A percentile compares a stretch with the other conserved stretches of the same genome.
Evolutionary conservation across 345 rosid species (phyloP).

Genomic region (Populus davidiana): DNA sequence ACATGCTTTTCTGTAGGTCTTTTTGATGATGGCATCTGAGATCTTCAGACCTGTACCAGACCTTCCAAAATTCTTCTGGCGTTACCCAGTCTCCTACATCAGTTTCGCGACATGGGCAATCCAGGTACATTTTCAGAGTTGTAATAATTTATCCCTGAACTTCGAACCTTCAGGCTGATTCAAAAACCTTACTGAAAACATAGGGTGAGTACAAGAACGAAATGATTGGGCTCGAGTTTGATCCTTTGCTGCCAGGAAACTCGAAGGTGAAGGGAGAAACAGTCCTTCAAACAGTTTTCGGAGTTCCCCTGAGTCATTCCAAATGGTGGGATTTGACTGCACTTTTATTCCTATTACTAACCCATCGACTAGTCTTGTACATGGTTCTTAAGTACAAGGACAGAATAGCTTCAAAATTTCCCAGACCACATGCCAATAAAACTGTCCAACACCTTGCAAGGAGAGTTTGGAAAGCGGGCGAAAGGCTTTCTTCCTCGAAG

Average conservation of each 20-base stretch:
- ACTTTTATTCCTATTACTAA: slow-evolving; percentile 7
- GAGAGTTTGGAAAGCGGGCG: not conserved
- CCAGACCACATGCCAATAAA: slow-evolving; percentile 3
- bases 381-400: slow-evolving; percentile 15
- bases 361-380: slow-evolving; percentile 15
- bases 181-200: too few species aligned
- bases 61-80: slow-evolving; percentile 43
- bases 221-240: slow-evolving; percentile 26
- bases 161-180: too few species aligned
- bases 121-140: slow-evolving; percentile 27
- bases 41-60: slow-evolving; percentile 19
- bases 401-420: not conserved
- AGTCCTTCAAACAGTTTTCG: slow-evolving; percentile 12
- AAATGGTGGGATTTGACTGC: slow-evolving; percentile 30
- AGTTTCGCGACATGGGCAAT: slow-evolving; percentile 41
- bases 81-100: slow-evolving; percentile 40
- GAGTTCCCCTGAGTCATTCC: slow-evolving; percentile 11
- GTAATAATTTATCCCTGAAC: not conserved
- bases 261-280: slow-evolving; percentile 25
- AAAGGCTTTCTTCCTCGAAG: slow-evolving; percentile 5
- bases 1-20: not conserved
- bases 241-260: slow-evolving; percentile 13
- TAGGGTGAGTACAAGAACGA: slow-evolving; percentile 29
- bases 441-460: slow-evolving; percentile 3
- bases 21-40: slow-evolving; percentile 19